Evolutionary conservation across 352 stramenopile species (phyloP).

Genomic region (Pythium sukuiense): DNA sequence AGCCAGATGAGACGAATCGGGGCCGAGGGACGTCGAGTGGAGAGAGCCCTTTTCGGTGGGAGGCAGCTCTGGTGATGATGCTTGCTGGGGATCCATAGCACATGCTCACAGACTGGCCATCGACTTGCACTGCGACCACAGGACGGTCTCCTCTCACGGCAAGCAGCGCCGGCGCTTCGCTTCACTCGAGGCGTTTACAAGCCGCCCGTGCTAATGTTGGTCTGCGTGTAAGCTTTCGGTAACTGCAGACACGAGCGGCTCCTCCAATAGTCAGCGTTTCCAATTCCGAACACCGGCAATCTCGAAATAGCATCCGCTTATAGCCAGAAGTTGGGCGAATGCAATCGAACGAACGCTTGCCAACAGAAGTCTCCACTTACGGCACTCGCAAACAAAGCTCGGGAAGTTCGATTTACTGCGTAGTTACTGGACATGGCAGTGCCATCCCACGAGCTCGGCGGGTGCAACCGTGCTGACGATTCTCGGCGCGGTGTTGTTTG

Average conservation of each 20-base stretch:
- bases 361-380: too few relatives aligned
- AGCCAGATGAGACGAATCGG: slow-evolving; percentile 14
- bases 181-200: background rate
- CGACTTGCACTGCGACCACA: background rate
- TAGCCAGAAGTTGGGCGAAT: background rate
- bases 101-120: slow-evolving; percentile 21
- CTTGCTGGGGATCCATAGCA: slow-evolving; percentile 15
- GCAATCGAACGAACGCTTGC: slow-evolving; percentile 1
- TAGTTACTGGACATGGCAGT: too few relatives aligned
- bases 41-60: background rate
- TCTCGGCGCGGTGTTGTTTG: too few relatives aligned
- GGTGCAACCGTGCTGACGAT: too few relatives aligned
- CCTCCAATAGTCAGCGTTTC: background rate
- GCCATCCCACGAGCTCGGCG: too few relatives aligned
- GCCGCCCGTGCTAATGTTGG: background rate
- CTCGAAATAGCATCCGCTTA: slow-evolving; percentile 1
- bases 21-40: background rate
- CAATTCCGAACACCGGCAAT: background rate
- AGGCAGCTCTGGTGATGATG: background rate
- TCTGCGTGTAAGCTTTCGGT: background rate
- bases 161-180: background rate
- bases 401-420: too few relatives aligned
- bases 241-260: background rate
- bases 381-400: too few relatives aligned
- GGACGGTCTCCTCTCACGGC: background rate